phyloP scores from a whole-genome alignment of 2,329 filamentous ascomycete species.

The Phyllosticta ampelicida region DNA sequence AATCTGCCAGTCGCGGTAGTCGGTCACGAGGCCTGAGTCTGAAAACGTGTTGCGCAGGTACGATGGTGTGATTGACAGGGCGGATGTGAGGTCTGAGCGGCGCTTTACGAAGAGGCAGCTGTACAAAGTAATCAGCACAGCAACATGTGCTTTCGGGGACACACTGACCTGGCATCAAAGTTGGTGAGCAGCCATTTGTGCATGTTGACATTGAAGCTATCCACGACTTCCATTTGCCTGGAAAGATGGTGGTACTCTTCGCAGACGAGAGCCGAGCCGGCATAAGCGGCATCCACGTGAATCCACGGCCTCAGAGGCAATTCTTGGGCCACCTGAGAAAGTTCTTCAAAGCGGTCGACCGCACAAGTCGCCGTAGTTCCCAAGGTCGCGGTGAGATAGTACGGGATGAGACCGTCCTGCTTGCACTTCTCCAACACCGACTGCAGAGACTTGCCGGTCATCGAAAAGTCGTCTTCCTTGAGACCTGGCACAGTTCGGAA shows the following conservation, averaged over 20 bases:
- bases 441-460: conserved; percentile 56
- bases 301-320: conserved; percentile 62
- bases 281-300: conserved; percentile 89
- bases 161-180: conserved; percentile 55
- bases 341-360: conserved; percentile 66
- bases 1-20: conserved; percentile 97
- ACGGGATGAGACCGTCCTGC: conserved; percentile 64
- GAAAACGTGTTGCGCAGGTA: conserved; percentile 77
- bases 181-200: conserved; percentile 97
- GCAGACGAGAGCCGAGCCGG: conserved; percentile 71
- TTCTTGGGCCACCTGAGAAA: conserved; percentile 46
- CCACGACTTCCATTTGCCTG: conserved; percentile 53
- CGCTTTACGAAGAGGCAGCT: conserved; percentile 71
- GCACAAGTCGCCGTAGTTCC: conserved; percentile 86
- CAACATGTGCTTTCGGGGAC: not conserved
- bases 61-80: conserved; percentile 65
- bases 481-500: conserved; percentile 58
- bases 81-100: conserved; percentile 64
- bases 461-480: conserved; percentile 53
- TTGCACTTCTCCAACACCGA: conserved; percentile 54
- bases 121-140: conserved; percentile 4
- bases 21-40: conserved; percentile 74
- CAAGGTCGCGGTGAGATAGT: conserved; percentile 73
- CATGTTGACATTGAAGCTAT: conserved; percentile 92
- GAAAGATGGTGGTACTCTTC: conserved; percentile 68